Conservation (phyloP, 192 early-diverging fungal species). For the Coemansia sp. region DNA sequence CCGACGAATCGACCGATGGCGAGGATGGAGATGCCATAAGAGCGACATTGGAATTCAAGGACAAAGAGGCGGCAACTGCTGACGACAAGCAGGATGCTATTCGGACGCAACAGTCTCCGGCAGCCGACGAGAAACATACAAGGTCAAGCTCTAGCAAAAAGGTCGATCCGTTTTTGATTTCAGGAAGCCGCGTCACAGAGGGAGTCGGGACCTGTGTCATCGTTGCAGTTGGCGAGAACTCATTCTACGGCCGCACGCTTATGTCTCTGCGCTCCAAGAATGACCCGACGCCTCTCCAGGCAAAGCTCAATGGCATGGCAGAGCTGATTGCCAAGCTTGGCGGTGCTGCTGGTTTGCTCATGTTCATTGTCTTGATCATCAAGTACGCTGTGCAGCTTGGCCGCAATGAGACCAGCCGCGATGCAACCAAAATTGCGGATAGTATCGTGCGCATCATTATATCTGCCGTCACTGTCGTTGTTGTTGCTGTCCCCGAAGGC, state of each 20-base stretch:
- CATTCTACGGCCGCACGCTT: conserved; percentile 86
- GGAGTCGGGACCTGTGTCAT: conserved; percentile 86
- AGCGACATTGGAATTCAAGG: neutral
- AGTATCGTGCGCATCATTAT: conserved; percentile 80
- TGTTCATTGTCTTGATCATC: conserved; percentile 87
- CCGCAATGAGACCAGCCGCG: conserved; percentile 48
- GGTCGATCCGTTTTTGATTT: conserved; percentile 82
- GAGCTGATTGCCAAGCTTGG: conserved; percentile 94
- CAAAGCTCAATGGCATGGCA: conserved; percentile 85
- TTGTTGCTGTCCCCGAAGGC: conserved; percentile 98
- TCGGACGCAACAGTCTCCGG: neutral
- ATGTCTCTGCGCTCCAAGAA: conserved; percentile 82
- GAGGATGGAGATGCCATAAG: conserved; percentile 14
- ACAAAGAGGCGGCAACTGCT: neutral
- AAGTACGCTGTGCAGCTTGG: conserved; percentile 71
- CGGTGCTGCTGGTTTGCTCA: conserved; percentile 75
- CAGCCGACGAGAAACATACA: conserved; percentile 7
- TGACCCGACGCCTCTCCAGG: conserved; percentile 90
- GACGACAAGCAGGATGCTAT: conserved; percentile 3
- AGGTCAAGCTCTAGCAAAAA: conserved; percentile 41
- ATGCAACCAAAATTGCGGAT: conserved; percentile 59
- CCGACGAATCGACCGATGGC: conserved; percentile 51
- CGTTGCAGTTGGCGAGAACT: conserved; percentile 81
- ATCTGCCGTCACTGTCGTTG: conserved; percentile 89
- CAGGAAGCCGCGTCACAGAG: conserved; percentile 88